phyloP scores from a whole-genome alignment of 148 eudicot species.

The Rhododendron griersonianum region DNA sequence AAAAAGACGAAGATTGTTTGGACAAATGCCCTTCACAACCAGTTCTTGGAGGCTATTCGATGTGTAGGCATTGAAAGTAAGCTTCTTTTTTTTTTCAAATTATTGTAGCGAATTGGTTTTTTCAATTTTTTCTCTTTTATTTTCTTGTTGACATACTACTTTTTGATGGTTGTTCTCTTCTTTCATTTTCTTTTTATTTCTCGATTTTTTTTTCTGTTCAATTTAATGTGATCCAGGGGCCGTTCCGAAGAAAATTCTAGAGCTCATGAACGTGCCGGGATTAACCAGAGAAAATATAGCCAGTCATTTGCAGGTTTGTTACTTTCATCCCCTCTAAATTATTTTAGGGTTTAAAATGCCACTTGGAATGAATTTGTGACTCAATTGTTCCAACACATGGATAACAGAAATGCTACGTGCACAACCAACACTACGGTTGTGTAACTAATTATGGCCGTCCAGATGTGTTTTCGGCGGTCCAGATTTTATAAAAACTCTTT shows the following conservation, averaged over 20 bases:
- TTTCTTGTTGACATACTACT: not conserved
- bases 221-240: slow-evolving; percentile 30
- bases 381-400: not conserved
- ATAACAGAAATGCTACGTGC: not conserved
- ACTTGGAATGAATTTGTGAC: not conserved
- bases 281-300: slow-evolving; percentile 58
- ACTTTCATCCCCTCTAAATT: not conserved
- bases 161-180: not conserved
- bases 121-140: not conserved
- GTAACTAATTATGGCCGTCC: no score
- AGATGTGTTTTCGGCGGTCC: no score
- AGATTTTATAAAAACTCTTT: no score
- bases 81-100: not conserved
- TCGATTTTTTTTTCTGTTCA: not conserved
- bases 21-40: slow-evolving; percentile 50
- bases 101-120: not conserved
- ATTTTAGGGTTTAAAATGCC: not conserved
- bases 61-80: slow-evolving; percentile 50
- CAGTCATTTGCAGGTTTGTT: slow-evolving; percentile 66
- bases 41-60: slow-evolving; percentile 48
- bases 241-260: slow-evolving; percentile 52
- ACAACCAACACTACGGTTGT: no score
- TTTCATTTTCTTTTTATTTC: not conserved
- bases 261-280: slow-evolving; percentile 51
- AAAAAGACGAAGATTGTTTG: slow-evolving; percentile 44